Percentiles rank a stretch among this genome's conserved stretches.
phyloP scores from a whole-genome alignment of 306 rosid species.

The Sechiopsis laciniata region DNA sequence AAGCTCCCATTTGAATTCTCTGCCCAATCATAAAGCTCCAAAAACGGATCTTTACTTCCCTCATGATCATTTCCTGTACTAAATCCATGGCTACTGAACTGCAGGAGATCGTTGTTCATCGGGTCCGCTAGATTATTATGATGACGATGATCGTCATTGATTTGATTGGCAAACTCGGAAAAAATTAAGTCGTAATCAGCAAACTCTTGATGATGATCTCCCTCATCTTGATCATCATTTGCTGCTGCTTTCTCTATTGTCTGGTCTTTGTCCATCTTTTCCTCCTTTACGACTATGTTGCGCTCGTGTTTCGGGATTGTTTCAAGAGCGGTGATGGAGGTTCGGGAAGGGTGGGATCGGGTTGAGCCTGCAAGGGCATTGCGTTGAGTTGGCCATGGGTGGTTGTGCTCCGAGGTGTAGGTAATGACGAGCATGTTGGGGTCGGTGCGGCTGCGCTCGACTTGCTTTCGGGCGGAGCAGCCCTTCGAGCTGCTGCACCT shows the following conservation, averaged over 20 bases:
- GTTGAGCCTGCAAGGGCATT: conserved; percentile 89
- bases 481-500: conserved; percentile 97
- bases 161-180: conserved; percentile 57
- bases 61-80: conserved; percentile 33
- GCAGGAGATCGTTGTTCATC: conserved; percentile 11
- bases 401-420: conserved; percentile 93
- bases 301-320: conserved; percentile 23
- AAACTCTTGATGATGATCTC: conserved; percentile 39
- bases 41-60: conserved; percentile 45
- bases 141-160: conserved; percentile 30
- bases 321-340: conserved; percentile 23
- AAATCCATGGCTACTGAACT: conserved; percentile 50
- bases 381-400: conserved; percentile 97
- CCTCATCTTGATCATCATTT: conserved; percentile 46
- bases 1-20: conserved; percentile 1
- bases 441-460: conserved; percentile 79
- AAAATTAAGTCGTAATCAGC: conserved; percentile 45
- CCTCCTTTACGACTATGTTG: conserved; percentile 8
- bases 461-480: conserved; percentile 87
- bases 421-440: conserved; percentile 94
- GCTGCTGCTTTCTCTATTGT: conserved; percentile 6
- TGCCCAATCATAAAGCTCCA: conserved; percentile 19
- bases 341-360: conserved; percentile 56
- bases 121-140: background rate
- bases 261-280: background rate